These are phyloP conservation scores for Massarina eburnea DNA, from an alignment of 2,329 filamentous ascomycete genomes.

Conservation along the genomic window DNA sequence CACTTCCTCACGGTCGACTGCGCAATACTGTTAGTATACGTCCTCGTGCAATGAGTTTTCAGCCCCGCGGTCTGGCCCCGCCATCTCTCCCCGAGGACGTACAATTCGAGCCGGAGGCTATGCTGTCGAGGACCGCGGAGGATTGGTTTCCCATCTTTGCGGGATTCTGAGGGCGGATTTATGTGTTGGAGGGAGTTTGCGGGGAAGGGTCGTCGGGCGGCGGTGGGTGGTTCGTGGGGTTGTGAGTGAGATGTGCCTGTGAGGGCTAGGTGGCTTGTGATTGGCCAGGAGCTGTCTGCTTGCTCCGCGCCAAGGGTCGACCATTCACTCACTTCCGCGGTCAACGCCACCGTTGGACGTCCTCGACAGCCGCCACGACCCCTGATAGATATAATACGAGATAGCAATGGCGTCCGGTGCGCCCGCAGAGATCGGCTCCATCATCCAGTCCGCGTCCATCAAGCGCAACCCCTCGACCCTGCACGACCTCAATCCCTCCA, in stretches of 20 bases:
- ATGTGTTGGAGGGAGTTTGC: constrained; percentile 12
- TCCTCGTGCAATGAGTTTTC: constrained; percentile 19
- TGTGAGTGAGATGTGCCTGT: constrained; percentile 1
- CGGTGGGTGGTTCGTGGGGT: constrained; percentile 20
- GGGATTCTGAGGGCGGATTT: constrained; percentile 14
- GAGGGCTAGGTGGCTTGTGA: constrained; percentile 17
- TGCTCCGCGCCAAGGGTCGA: constrained; percentile 7
- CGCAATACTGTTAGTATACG: constrained; percentile 19
- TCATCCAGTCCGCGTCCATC: constrained; percentile 79
- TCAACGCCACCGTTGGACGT: constrained; percentile 7
- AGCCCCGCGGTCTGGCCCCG: constrained; percentile 29
- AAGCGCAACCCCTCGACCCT: constrained; percentile 68
- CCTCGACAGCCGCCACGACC: neutral
- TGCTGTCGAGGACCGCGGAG: constrained; percentile 82
- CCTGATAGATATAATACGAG: too few species aligned
- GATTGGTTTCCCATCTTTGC: constrained; percentile 57
- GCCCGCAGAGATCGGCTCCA: constrained; percentile 71
- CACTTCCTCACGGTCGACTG: constrained; percentile 96
- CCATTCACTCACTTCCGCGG: constrained; percentile 13
- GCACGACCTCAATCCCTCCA: constrained; percentile 80
- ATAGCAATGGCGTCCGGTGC: constrained; percentile 58
- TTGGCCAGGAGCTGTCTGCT: constrained; percentile 21
- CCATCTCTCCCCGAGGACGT: constrained; percentile 38
- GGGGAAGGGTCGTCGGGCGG: constrained; percentile 16
- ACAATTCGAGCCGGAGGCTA: constrained; percentile 97